phyloP scores from a whole-genome alignment of 306 rosid genomes.

The Bauhinia variegata region DNA sequence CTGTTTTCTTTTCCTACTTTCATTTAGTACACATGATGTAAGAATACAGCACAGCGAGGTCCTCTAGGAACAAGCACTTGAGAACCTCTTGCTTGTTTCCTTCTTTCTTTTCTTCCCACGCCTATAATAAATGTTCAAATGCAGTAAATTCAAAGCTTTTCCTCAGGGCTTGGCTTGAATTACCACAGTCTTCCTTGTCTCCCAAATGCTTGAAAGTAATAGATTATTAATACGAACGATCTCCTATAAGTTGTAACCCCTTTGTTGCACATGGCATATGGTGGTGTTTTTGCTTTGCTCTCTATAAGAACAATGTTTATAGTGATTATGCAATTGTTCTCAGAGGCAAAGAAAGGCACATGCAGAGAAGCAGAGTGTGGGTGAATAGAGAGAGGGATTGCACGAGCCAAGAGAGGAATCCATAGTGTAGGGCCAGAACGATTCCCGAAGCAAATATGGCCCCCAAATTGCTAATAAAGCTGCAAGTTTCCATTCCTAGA shows the following conservation, averaged over 20 bases:
- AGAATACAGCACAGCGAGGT: slow-evolving; percentile 22
- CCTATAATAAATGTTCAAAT: slow-evolving; percentile 13
- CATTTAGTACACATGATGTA: slow-evolving; percentile 35
- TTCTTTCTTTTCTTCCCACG: not conserved
- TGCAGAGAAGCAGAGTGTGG: slow-evolving; percentile 32
- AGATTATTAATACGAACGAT: not conserved
- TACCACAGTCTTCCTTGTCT: not conserved
- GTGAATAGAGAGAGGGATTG: slow-evolving; percentile 29
- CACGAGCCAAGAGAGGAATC: slow-evolving; percentile 38
- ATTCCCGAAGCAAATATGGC: slow-evolving; percentile 21
- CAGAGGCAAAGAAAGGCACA: slow-evolving; percentile 36
- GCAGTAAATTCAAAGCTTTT: not conserved
- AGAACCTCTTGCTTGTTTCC: slow-evolving; percentile 33
- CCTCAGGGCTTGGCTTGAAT: not conserved
- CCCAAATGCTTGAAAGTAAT: slow-evolving; percentile 5
- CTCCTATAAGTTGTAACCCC: not conserved
- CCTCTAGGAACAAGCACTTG: slow-evolving; percentile 21
- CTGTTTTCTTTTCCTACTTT: slow-evolving; percentile 25
- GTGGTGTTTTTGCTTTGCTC: not conserved
- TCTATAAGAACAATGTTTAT: not conserved
- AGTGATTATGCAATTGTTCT: not conserved
- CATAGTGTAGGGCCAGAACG: slow-evolving; percentile 34
- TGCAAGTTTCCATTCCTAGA: slow-evolving; percentile 35
- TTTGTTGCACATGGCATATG: not conserved
- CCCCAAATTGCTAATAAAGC: slow-evolving; percentile 39